Conservation (phyloP, 2,329 filamentous ascomycete species). For the Purpureocillium takamizusanense region DNA sequence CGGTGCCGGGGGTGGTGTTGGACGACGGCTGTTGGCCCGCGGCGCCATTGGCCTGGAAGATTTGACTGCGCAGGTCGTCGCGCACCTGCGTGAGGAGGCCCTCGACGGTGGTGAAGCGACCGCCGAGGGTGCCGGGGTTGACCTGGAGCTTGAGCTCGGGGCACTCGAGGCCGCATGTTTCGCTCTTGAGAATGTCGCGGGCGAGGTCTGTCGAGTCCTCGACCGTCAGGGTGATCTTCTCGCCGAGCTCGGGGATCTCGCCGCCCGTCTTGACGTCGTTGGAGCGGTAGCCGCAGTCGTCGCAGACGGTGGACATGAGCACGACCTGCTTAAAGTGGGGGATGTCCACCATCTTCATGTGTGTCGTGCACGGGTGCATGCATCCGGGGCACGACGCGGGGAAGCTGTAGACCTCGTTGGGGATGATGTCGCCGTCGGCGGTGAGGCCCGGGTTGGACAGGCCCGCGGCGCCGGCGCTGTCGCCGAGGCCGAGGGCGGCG, state of each 20-base stretch:
- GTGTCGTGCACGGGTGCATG: slow-evolving; percentile 74
- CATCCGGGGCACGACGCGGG: slow-evolving; percentile 89
- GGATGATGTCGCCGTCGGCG: slow-evolving; percentile 70
- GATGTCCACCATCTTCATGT: slow-evolving; percentile 99
- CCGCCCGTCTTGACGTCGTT: slow-evolving; percentile 98
- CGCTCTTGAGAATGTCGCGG: slow-evolving; percentile 91
- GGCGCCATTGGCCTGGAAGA: slow-evolving; percentile 64
- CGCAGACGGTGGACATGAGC: slow-evolving; percentile 88
- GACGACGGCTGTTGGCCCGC: slow-evolving; percentile 17
- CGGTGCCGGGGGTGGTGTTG: no score
- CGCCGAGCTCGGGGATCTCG: slow-evolving; percentile 77
- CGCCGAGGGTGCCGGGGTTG: slow-evolving; percentile 88
- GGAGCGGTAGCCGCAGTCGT: slow-evolving; percentile 84
- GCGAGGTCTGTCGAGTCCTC: slow-evolving; percentile 64
- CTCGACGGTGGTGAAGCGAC: slow-evolving; percentile 94
- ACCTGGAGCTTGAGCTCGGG: slow-evolving; percentile 81
- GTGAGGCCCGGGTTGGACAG: slow-evolving; percentile 40
- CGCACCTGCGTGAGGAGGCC: slow-evolving; percentile 88
- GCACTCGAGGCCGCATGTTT: slow-evolving; percentile 80
- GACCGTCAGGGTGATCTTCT: slow-evolving; percentile 71
- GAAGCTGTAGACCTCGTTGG: slow-evolving; percentile 89
- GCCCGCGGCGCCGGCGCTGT: slow-evolving; percentile 46
- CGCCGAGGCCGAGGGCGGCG: slow-evolving; percentile 67
- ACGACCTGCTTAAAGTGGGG: slow-evolving; percentile 97
- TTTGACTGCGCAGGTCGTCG: slow-evolving; percentile 77